phyloP scores from a whole-genome alignment of 352 stramenopile species.

The Globisporangium rhizosaccharum region DNA sequence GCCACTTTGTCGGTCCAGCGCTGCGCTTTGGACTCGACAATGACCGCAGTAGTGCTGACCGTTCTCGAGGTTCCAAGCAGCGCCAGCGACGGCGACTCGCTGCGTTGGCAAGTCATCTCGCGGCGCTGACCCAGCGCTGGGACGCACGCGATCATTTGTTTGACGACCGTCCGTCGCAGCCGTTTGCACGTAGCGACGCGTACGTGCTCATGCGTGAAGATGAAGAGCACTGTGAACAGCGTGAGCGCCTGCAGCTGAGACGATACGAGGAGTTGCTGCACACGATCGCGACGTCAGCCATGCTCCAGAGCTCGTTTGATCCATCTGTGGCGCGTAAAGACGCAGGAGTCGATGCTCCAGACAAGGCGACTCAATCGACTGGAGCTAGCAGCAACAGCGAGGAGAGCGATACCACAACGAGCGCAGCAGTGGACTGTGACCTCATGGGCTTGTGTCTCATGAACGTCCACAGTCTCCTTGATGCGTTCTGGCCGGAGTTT shows the following conservation, averaged over 20 bases:
- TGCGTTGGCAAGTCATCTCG: conserved; percentile 12
- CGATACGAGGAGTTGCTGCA: conserved; percentile 13
- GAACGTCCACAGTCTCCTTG: conserved; percentile 61
- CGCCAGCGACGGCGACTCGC: conserved; percentile 13
- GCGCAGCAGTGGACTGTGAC: conserved; percentile 20
- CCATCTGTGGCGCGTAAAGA: not conserved
- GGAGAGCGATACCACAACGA: too few species aligned
- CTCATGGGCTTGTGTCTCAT: conserved; percentile 51
- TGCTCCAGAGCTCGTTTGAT: conserved; percentile 7
- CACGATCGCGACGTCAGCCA: conserved; percentile 9
- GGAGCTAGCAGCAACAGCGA: not conserved
- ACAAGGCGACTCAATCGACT: too few species aligned
- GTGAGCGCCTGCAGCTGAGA: not conserved
- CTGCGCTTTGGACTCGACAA: conserved; percentile 25
- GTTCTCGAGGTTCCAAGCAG: not conserved
- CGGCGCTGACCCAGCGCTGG: conserved; percentile 5
- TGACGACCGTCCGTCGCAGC: not conserved
- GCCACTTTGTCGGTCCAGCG: conserved; percentile 55
- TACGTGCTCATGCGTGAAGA: conserved; percentile 1
- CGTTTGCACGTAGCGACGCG: not conserved
- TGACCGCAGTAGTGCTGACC: not conserved
- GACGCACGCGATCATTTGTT: not conserved
- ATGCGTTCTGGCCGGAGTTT: conserved; percentile 28
- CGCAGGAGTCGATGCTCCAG: not conserved
- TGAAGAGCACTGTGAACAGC: not conserved